Evolutionary conservation across 2,329 filamentous ascomycete genomes (phyloP), one percentile per base, ranked within the genome.

Genomic region (Pseudophaeomoniella oleicola): DNA sequence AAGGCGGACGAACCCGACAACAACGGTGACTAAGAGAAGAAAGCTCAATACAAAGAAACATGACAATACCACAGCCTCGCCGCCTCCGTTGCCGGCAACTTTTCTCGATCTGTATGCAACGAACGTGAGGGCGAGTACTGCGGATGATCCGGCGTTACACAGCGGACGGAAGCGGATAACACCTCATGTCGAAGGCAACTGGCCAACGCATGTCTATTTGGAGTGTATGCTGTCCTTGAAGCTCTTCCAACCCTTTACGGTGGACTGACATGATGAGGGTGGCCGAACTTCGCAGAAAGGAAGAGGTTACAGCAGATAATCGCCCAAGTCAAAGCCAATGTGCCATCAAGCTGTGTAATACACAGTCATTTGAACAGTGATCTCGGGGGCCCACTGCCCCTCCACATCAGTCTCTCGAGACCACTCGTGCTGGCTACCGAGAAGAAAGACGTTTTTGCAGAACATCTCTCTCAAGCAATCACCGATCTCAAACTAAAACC

Each of bases 91-190:
- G 15, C 88, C 87, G 5, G 58, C 75, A 10, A 63, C 73, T 38
- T 96, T 98, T 57, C 82, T 86, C 55, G 82, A 94, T 55, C 69
- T 96, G 37, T 96, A 98, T 59, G 81, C 87, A 17, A 79, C 82
- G 9, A 82, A 78, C 30, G 78, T 82, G 36, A 76, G 88, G 43
- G 67, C 81, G 43, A 83, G 81, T 57, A 78, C 79, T 30, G 69
- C 66, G 47, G 90, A 96, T 58, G 81, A 94, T 52, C 86, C 88
- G 1, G 67, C 69, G 41, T 66, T 96, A 39, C 90, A 98, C 56
- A 81, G 80, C 19, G 90, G 90, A 37, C 77, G 88, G 32, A 84
- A 78, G 52, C 74, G 90, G 30, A 72, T 79, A 39, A 81, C 76
- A 34, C 87, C 88, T 16, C 90, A 98, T 58, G 66, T 88, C 16